Evolutionary conservation across 1,284 basidiomycete genomes (phyloP).

Genomic region (Tilletia horrida): DNA sequence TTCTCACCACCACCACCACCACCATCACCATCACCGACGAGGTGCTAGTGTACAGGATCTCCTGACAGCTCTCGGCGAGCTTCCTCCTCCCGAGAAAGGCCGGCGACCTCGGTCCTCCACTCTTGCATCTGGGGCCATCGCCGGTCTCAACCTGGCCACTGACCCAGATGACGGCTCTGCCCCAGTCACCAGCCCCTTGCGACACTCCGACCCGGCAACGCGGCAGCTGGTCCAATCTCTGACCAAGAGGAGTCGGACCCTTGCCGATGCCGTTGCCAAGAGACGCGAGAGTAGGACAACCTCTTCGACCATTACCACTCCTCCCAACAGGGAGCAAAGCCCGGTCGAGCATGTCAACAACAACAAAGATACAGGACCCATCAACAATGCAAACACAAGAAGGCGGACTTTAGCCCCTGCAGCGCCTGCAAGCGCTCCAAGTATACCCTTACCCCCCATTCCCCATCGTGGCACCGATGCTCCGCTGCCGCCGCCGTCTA

Average conservation of each 20-base stretch:
- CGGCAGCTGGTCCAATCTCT: conserved; percentile 8
- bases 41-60: neutral
- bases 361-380: too few relatives aligned
- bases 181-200: neutral
- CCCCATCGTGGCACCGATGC: neutral
- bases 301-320: too few relatives aligned
- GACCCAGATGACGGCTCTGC: neutral
- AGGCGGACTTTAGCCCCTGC: too few relatives aligned
- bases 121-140: too few relatives aligned
- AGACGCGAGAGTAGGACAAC: neutral
- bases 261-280: conserved; percentile 4
- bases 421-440: neutral
- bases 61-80: neutral
- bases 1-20: too few relatives aligned
- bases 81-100: neutral
- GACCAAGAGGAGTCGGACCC: conserved; percentile 1
- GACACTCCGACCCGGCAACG: conserved; percentile 6
- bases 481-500: too few relatives aligned
- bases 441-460: conserved; percentile 6
- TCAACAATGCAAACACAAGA: too few relatives aligned
- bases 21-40: neutral
- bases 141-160: neutral
- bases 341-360: too few relatives aligned
- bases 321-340: too few relatives aligned
- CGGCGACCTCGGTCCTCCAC: neutral